Evolutionary conservation across 108 stramenopile species (phyloP), one percentile per base, ranked within the genome.

Genomic region (Nitzschia putrida): DNA sequence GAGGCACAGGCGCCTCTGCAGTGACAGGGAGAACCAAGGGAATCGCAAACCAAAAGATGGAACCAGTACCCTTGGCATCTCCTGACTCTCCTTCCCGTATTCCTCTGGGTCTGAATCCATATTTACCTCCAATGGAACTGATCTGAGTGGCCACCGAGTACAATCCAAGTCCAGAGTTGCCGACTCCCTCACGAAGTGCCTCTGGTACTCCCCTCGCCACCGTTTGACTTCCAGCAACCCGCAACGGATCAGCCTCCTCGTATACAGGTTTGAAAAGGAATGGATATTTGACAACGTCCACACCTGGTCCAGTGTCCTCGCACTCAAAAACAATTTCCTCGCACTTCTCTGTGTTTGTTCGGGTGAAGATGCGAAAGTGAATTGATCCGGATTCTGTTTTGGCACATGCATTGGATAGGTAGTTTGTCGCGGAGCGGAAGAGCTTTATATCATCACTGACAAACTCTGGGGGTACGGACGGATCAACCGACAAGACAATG

Each of bases 341-440:
- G 44, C 40, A 14, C 23, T 71, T 63, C 22, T 67, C 66, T 25
- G 14, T 44, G 16, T 74, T 65, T 9, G 52, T 55, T 42, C 59
- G 50, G n/a, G 54, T 50, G 40, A 59, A 63, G 54, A 88, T 83
- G 29, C 72, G 78, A 39, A 88, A 72, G 42, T 75, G 79, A 34
- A 90, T 80, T 7, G 69, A 74, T 6, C 93, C 93, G 13, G 57
- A 67, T 56, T 65, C 16, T 3, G 94, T 91, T 14, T 81, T 72
- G 49, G 81, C 84, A 51, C 73, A 79, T 12, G 91, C 91, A 59
- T 88, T 95, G 3, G 89, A 84, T 26, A 95, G 57, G 57, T 78
- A 88, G 73, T 95, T 92, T 29, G 90, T 40, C 23, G 88, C 77
- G 9, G 81, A 77, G 24, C 88, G 87, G 44, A 87, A 92, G 0